Evolutionary conservation across 108 stramenopile genomes (phyloP).

Genomic region (Pseudonitzschia delicatissima): DNA sequence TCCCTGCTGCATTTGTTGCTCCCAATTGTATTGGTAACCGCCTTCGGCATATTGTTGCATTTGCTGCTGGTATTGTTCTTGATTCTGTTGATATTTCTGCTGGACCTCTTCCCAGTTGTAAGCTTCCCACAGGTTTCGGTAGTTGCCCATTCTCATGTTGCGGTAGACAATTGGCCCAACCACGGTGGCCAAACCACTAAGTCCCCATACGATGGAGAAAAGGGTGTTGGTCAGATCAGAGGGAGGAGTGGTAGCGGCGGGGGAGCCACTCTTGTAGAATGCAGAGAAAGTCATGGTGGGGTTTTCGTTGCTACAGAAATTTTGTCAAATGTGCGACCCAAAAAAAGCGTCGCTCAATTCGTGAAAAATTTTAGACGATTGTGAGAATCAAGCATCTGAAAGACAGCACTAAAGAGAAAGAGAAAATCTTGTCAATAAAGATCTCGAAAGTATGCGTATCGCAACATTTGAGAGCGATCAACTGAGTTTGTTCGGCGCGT

Average conservation of each 20-base stretch:
- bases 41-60: slow-evolving; percentile 1
- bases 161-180: slow-evolving; percentile 41
- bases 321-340: too few species aligned
- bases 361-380: too few species aligned
- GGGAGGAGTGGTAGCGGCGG: slow-evolving; percentile 10
- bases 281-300: neutral
- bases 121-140: slow-evolving; percentile 27
- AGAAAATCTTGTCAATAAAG: too few species aligned
- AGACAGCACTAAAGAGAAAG: too few species aligned
- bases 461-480: too few species aligned
- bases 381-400: too few species aligned
- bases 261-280: slow-evolving; percentile 3
- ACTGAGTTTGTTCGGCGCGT: too few species aligned
- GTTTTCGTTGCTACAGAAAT: too few species aligned
- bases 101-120: slow-evolving; percentile 33
- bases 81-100: slow-evolving; percentile 39
- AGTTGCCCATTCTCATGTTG: slow-evolving; percentile 30
- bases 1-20: neutral
- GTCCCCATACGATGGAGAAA: slow-evolving; percentile 2
- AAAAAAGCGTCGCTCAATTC: too few species aligned
- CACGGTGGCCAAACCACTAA: slow-evolving; percentile 27
- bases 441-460: too few species aligned
- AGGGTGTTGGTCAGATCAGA: slow-evolving; percentile 1
- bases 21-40: slow-evolving; percentile 15
- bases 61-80: slow-evolving; percentile 38